phyloP scores from a whole-genome alignment of 352 stramenopile genomes.

The Blastocystis sp. region DNA sequence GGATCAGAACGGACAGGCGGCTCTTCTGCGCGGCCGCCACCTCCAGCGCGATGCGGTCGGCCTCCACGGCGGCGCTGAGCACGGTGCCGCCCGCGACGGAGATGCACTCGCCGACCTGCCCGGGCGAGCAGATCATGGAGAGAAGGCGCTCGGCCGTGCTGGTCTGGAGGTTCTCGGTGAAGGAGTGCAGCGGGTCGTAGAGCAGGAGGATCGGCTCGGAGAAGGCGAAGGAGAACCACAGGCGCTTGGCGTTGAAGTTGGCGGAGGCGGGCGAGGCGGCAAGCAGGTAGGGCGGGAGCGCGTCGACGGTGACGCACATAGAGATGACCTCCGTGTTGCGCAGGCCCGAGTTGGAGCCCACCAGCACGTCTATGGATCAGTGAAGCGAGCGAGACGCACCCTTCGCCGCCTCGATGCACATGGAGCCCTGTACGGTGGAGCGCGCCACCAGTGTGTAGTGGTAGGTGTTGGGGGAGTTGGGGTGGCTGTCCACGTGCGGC shows the following conservation, averaged over 20 bases:
- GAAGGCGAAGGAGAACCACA: slow-evolving; percentile 48
- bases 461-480: not conserved
- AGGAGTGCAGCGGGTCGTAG: not conserved
- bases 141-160: not conserved
- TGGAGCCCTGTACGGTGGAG: slow-evolving; percentile 16
- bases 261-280: not conserved
- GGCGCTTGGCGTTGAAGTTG: not conserved
- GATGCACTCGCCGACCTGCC: slow-evolving; percentile 17
- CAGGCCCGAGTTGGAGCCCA: not conserved
- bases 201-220: slow-evolving; percentile 47
- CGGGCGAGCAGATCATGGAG: slow-evolving; percentile 13
- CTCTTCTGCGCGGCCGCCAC: not conserved
- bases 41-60: slow-evolving; percentile 2
- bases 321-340: slow-evolving; percentile 21
- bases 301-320: slow-evolving; percentile 12
- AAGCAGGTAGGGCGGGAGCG: not conserved
- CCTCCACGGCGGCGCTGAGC: not conserved
- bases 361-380: slow-evolving; percentile 24
- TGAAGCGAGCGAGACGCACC: slow-evolving; percentile 3
- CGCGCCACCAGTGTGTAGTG: not conserved
- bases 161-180: slow-evolving; percentile 25
- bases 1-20: not conserved
- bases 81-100: slow-evolving; percentile 15
- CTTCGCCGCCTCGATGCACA: slow-evolving; percentile 49
- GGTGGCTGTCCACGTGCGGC: not conserved